phyloP scores from a whole-genome alignment of 2,329 filamentous ascomycete genomes.

The Fusarium sp. region DNA sequence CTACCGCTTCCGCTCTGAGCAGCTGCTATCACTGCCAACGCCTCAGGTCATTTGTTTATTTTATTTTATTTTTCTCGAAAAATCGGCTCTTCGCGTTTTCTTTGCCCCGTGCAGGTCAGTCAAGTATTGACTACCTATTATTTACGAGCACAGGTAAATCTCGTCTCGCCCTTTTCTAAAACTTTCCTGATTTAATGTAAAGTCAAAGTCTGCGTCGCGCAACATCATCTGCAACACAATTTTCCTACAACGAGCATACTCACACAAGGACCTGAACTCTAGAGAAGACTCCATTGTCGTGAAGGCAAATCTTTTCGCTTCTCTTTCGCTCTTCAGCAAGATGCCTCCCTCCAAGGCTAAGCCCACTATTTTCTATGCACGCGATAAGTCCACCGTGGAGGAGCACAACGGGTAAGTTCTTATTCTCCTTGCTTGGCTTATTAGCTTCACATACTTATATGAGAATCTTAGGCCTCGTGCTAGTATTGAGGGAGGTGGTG shows the following conservation, averaged over 20 bases:
- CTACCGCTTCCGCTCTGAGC: background rate
- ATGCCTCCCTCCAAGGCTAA: constrained; percentile 24
- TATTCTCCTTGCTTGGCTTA: no score
- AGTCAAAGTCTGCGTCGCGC: background rate
- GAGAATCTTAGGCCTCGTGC: background rate
- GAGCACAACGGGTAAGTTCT: constrained; percentile 22
- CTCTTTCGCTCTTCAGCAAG: background rate
- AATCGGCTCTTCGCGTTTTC: background rate
- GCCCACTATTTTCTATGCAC: constrained; percentile 36
- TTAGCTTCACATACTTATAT: background rate
- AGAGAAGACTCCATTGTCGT: background rate
- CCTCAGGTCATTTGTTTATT: background rate
- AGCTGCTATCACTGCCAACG: background rate
- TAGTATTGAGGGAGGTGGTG: constrained; percentile 22
- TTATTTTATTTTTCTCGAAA: background rate
- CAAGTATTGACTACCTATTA: background rate
- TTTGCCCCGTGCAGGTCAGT: background rate
- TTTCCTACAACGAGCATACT: background rate
- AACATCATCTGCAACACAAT: background rate
- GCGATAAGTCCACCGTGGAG: constrained; percentile 20
- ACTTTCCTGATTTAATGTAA: background rate
- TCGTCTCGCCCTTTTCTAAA: background rate
- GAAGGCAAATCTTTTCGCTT: background rate
- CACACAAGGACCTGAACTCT: no score
- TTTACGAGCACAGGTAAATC: background rate